Evolutionary conservation across 257 asterid genomes (phyloP), one percentile per base, ranked within the genome.

Genomic region (Voacanga thouarsii): DNA sequence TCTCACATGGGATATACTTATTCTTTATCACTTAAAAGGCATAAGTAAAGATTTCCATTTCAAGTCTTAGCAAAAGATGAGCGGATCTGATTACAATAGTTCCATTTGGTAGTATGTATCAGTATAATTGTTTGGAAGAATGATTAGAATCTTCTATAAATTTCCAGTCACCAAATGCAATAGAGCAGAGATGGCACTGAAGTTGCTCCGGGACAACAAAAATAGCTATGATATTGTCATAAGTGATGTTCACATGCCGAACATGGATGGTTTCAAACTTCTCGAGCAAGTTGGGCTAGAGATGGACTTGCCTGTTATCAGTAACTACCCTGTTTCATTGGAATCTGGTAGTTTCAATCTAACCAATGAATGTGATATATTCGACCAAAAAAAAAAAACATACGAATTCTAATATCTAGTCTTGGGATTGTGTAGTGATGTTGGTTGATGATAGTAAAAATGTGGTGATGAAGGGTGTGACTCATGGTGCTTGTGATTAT

Each of bases 191-290:
- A 43, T 72, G 77, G 99, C 98, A 3, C 82, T 96, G 79, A 76
- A 85, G 19, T 78, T 75, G 37, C 96, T 96, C 19, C 83, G 98
- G 76, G 94, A 89, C 19, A 90, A 93, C 86, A 91, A 49, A 73
- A 87, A 90, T 67, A 97, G 94, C 15, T 96, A 78, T 39, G 97
- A 96, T 50, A 73, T 96, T 79, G 99, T 96, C 63, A 88, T 96
- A 77, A 96, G 99, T 75, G 98, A 96, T 74, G 99, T 96, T 14
- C 98, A 94, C 72, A 96, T 96, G 98, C 99, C 99, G 0, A 97
- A 93, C 76, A 92, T 96, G 94, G 97, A 96, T 82, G 99, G 99
- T 57, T 96, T 96, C 80, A 96, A 93, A 67, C 94, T 96, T 78
- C 96, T 96, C 3, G 99, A 93, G 82, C 87, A 80, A 14, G 84